These are phyloP conservation scores for Podaxis mareebaensis DNA, from an alignment of 768 basidiomycete genomes.

Conservation along the genomic window DNA sequence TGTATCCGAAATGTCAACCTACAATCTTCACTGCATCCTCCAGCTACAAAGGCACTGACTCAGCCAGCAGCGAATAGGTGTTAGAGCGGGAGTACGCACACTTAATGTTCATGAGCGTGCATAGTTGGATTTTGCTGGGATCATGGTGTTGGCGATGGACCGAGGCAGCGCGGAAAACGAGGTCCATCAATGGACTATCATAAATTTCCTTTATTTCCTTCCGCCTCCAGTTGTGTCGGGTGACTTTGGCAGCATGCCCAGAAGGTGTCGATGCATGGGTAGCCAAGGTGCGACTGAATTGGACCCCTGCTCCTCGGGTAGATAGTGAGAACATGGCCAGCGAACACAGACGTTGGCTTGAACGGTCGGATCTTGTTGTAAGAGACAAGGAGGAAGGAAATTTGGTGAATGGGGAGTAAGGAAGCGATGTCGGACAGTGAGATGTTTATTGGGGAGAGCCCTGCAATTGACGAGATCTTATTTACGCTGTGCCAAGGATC, in stretches of 20 bases:
- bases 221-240: conserved; percentile 71
- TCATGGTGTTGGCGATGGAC: conserved; percentile 88
- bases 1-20: conserved; percentile 27
- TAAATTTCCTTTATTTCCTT: conserved; percentile 85
- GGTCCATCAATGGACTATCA: conserved; percentile 82
- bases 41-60: conserved; percentile 51
- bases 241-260: conserved; percentile 26
- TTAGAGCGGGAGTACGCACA: conserved; percentile 54
- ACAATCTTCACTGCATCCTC: conserved; percentile 97
- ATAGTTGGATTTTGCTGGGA: conserved; percentile 89
- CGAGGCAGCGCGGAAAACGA: conserved; percentile 82
- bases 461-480: neutral
- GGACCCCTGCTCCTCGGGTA: conserved; percentile 24
- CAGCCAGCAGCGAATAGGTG: conserved; percentile 20
- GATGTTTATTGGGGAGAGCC: conserved; percentile 8
- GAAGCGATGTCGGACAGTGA: neutral
- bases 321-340: conserved; percentile 21
- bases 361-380: neutral
- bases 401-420: neutral
- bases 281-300: conserved; percentile 54
- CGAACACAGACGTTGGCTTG: neutral
- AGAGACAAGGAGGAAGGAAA: neutral
- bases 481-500: neutral
- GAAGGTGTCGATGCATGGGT: conserved; percentile 50
- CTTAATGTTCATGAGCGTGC: conserved; percentile 99